Base-by-base conservation (phyloP, 495 filamentous ascomycete genomes). In the Aspergillus sclerotiicarbonarius region DNA sequence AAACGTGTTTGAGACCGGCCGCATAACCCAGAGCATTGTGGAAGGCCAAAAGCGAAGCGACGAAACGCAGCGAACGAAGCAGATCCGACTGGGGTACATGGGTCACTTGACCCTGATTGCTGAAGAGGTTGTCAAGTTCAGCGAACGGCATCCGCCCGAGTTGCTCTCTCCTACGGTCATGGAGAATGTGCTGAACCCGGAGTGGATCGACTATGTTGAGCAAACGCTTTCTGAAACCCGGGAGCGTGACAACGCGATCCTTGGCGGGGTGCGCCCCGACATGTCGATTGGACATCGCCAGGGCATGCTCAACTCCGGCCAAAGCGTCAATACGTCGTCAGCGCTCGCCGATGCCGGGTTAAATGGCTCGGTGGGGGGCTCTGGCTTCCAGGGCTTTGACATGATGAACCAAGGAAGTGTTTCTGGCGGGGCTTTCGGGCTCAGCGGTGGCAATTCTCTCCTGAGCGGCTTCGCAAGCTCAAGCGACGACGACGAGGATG, bases 71-170 rank as follows among this genome's bases (percentile, higher is more conserved):
- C 70, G 76, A 43, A 82, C 86, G 59, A 89, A 82, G 61, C 93
- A 90, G 69, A 96, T 96, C 67, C 87, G 94, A 21, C 86, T 98
- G 66, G 94, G 94, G 15, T 99, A 96, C 73, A 99, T 99, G 94
- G 94, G 94, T 1, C 94, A 99, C 69, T 78, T 99, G 41, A 99
- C 94, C 0, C 82, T 99, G 13, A 96, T 99, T 56, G 95, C 94
- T 13, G 94, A 99, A 70, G 94, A 99, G 69, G 95, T 99, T 16
- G 94, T 97, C 60, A 98, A 98, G 72, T 99, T 98, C 70, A 93
- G 91, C 37, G 93, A 98, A 71, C 86, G 95, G 19, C 90, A 96
- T 71, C 87, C 92, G 18, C 88, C 91, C 3, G 93, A 97, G 69
- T 71, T 93, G 46, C 81, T 98, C 6, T 91, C 90, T 18, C 88